These are phyloP conservation scores for Suillus hirtellus DNA, from an alignment of 768 basidiomycete genomes.

Conservation along the genomic window DNA sequence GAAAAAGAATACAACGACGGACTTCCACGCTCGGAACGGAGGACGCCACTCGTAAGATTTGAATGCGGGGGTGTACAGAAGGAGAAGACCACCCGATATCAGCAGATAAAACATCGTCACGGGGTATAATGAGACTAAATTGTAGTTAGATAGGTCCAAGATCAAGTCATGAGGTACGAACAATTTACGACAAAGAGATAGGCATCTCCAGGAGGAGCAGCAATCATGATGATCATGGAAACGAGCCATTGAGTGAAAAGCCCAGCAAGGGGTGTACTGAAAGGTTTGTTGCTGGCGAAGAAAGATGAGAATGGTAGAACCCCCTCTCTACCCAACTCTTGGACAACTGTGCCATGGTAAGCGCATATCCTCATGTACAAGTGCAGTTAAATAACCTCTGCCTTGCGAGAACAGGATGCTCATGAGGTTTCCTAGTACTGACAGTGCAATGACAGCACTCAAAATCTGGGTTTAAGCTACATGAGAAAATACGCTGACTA, in stretches of 20 bases:
- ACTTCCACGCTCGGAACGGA: slow-evolving; percentile 58
- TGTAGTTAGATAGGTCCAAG: not conserved
- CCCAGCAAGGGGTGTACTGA: slow-evolving; percentile 63
- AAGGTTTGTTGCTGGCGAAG: slow-evolving; percentile 73
- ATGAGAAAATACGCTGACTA: not conserved
- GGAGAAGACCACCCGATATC: slow-evolving; percentile 60
- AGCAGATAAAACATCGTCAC: slow-evolving; percentile 56
- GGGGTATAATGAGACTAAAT: slow-evolving; percentile 58
- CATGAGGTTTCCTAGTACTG: slow-evolving; percentile 64
- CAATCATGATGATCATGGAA: slow-evolving; percentile 53
- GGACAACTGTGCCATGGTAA: slow-evolving; percentile 49
- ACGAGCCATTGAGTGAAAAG: slow-evolving; percentile 62
- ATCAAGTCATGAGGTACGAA: slow-evolving; percentile 31
- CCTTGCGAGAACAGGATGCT: slow-evolving; percentile 67
- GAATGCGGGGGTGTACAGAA: slow-evolving; percentile 53
- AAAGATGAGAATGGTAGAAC: slow-evolving; percentile 64
- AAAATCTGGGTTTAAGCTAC: slow-evolving; percentile 41
- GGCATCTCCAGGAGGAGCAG: slow-evolving; percentile 70
- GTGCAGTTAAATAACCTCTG: slow-evolving; percentile 44
- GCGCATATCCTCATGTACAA: slow-evolving; percentile 3
- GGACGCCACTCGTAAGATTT: slow-evolving; percentile 57
- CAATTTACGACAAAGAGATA: slow-evolving; percentile 71
- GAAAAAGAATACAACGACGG: slow-evolving; percentile 54
- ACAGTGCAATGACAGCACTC: slow-evolving; percentile 62
- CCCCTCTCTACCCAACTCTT: slow-evolving; percentile 74